Evolutionary conservation across 1,284 basidiomycete genomes (phyloP).

Genomic region (Entoloma clypeatum): DNA sequence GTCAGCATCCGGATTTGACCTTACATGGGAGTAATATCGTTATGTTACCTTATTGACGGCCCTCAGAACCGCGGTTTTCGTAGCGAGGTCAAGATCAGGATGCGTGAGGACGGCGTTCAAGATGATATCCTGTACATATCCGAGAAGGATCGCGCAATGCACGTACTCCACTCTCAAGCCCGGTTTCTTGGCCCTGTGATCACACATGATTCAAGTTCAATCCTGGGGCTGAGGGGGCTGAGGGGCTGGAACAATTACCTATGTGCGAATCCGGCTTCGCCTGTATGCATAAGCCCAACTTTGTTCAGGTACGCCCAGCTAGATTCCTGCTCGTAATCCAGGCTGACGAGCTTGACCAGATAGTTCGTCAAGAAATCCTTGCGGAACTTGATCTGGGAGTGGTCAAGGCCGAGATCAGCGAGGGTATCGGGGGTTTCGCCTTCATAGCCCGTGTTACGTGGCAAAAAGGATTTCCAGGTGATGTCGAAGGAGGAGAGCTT

Average conservation of each 20-base stretch:
- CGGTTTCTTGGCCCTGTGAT: constrained; percentile 23
- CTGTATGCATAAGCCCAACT: constrained; percentile 48
- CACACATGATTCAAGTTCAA: background rate
- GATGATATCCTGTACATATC: constrained; percentile 31
- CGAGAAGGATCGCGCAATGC: constrained; percentile 26
- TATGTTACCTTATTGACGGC: constrained; percentile 42
- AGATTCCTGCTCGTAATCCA: constrained; percentile 38
- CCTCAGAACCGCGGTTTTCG: constrained; percentile 40
- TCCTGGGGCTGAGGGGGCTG: too few species aligned
- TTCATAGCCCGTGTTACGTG: constrained; percentile 26
- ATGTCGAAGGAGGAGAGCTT: constrained; percentile 47
- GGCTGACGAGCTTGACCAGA: constrained; percentile 33
- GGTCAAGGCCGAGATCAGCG: constrained; percentile 38
- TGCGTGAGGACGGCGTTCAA: constrained; percentile 29
- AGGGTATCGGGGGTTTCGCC: constrained; percentile 31
- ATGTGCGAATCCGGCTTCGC: constrained; percentile 39
- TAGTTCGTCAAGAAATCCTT: constrained; percentile 37
- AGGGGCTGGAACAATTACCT: constrained; percentile 16
- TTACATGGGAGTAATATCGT: background rate
- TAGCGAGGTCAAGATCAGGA: constrained; percentile 27
- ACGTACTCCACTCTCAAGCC: constrained; percentile 28
- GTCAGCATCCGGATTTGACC: background rate
- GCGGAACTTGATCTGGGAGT: constrained; percentile 45
- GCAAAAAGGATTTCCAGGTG: constrained; percentile 40
- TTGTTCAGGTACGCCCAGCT: constrained; percentile 47